A percentile compares a stretch with the other conserved stretches of the same genome.
Conservation (phyloP, 129 eudicot species). For the Erigeron canadensis region DNA sequence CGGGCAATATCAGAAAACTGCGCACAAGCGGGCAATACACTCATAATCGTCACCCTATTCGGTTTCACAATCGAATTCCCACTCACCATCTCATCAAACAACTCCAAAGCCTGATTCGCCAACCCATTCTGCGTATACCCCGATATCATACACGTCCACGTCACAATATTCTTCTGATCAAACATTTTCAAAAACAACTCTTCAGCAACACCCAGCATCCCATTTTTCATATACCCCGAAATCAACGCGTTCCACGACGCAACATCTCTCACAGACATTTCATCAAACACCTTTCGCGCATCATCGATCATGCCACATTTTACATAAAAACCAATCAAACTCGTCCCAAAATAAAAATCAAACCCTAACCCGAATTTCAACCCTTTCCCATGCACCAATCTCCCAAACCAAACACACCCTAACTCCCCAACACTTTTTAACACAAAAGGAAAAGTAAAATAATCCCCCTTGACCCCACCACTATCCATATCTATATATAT, state of each 20-base stretch:
- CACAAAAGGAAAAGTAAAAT: slow-evolving; percentile 80
- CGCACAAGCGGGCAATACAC: slow-evolving; percentile 72
- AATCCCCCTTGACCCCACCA: slow-evolving; percentile 45
- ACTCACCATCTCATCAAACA: slow-evolving; percentile 64
- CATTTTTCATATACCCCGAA: slow-evolving; percentile 60
- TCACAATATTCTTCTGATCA: slow-evolving; percentile 48
- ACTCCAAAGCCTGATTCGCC: slow-evolving; percentile 41
- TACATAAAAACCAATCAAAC: slow-evolving; percentile 40
- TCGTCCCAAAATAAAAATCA: slow-evolving; percentile 10
- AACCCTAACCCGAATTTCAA: slow-evolving; percentile 58
- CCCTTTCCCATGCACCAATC: slow-evolving; percentile 43
- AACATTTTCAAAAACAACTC: slow-evolving; percentile 52
- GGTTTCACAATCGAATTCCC: slow-evolving; percentile 47
- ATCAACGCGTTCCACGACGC: slow-evolving; percentile 77
- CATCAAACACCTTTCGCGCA: slow-evolving; percentile 5
- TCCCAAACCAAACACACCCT: slow-evolving; percentile 35
- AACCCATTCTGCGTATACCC: slow-evolving; percentile 78
- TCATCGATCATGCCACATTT: neutral
- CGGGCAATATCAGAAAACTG: slow-evolving; percentile 63
- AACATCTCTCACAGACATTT: slow-evolving; percentile 13
- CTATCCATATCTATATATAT: slow-evolving; percentile 38
- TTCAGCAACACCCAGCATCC: slow-evolving; percentile 41
- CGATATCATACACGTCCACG: slow-evolving; percentile 87
- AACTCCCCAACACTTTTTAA: slow-evolving; percentile 62
- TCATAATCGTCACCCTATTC: slow-evolving; percentile 82